Evolutionary conservation across 2,329 filamentous ascomycete species (phyloP).

Genomic region (Sclerotinia borealis): DNA sequence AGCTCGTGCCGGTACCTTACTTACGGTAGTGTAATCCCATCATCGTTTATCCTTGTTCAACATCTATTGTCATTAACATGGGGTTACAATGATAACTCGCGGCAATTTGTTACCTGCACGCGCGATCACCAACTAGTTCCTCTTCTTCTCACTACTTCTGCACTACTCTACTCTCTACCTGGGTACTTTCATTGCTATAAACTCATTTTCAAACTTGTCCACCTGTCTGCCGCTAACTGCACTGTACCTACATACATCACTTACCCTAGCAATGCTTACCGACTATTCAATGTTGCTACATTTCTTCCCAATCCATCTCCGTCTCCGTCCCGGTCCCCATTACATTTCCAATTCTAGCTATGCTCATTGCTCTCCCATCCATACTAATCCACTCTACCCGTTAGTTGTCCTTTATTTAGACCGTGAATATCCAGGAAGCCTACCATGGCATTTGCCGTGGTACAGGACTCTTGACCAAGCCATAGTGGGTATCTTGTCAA

Average conservation of each 20-base stretch:
- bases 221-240: not conserved
- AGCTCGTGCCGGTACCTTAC: slow-evolving; percentile 10
- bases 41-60: not conserved
- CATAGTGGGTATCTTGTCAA: not conserved
- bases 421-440: not conserved
- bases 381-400: not conserved
- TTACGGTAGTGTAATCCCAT: not conserved
- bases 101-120: slow-evolving; percentile 10
- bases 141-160: not conserved
- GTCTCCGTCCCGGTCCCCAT: not conserved
- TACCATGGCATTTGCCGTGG: not conserved
- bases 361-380: not conserved
- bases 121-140: not conserved
- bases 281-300: slow-evolving; percentile 3
- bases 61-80: not conserved
- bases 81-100: not conserved
- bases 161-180: not conserved
- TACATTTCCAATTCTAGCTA: not conserved
- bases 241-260: not conserved
- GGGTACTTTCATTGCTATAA: not conserved
- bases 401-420: not conserved
- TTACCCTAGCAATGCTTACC: slow-evolving; percentile 1
- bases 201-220: not conserved
- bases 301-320: not conserved
- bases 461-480: not conserved